A percentile compares a stretch with the other conserved stretches of the same genome.
These are phyloP conservation scores for Aleurites moluccanus DNA, from an alignment of 441 rosid species.

Conservation along the genomic window DNA sequence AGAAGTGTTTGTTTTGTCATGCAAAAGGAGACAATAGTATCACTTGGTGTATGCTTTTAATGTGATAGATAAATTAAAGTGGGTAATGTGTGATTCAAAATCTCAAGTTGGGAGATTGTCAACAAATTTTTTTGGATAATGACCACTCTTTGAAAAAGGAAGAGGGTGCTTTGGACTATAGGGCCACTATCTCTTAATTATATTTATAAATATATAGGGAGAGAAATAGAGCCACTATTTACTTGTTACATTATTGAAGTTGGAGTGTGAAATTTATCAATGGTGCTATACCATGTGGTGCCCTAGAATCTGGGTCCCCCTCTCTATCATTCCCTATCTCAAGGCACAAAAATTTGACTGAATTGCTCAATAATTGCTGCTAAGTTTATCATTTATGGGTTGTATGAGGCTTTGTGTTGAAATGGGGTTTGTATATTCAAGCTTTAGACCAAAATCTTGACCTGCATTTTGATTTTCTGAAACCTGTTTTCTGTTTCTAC, in stretches of 20 bases:
- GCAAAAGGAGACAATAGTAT: constrained; percentile 19
- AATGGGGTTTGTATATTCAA: not conserved
- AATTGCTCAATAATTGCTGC: constrained; percentile 15
- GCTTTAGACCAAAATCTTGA: not conserved
- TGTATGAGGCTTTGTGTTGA: not conserved
- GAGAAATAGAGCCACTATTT: no score
- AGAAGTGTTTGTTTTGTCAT: constrained; percentile 19
- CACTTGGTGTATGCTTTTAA: constrained; percentile 11
- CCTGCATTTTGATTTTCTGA: constrained; percentile 1
- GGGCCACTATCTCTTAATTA: not conserved
- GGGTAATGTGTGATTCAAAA: constrained; percentile 16
- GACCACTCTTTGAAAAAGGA: constrained; percentile 25
- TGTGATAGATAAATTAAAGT: constrained; percentile 3
- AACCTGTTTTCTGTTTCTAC: not conserved
- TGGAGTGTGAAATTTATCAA: not conserved
- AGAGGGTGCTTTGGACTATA: constrained; percentile 10
- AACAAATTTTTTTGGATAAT: constrained; percentile 19
- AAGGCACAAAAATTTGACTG: not conserved
- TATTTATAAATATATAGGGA: not conserved
- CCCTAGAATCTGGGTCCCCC: not conserved
- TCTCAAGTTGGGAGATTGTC: constrained; percentile 11
- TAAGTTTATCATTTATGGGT: not conserved
- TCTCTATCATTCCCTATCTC: not conserved
- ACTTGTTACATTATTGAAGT: not conserved
- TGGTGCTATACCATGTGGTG: constrained; percentile 8